Evolutionary conservation across 176 grass and related monocot genomes (phyloP).

Genomic region (Stipa capillata): DNA sequence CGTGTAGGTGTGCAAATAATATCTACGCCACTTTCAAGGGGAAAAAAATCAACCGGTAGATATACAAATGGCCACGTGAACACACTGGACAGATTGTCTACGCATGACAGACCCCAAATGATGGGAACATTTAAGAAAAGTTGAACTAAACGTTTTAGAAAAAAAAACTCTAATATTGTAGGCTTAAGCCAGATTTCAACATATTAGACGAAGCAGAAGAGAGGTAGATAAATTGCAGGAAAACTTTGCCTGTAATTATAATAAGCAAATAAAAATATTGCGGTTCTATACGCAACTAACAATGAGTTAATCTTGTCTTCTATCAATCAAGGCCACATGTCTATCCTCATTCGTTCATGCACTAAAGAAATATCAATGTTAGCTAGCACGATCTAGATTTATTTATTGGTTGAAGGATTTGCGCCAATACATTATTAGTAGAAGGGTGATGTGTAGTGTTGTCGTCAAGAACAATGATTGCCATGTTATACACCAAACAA

Average conservation of each 20-base stretch:
- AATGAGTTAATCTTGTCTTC: background rate
- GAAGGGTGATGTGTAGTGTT: background rate
- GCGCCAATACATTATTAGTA: background rate
- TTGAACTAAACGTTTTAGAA: background rate
- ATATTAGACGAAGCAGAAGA: background rate
- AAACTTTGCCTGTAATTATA: background rate
- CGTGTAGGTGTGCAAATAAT: background rate
- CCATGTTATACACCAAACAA: background rate
- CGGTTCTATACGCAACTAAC: background rate
- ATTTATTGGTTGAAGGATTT: background rate
- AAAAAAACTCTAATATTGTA: background rate
- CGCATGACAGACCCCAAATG: background rate
- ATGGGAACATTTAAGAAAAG: background rate
- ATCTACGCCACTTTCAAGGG: no score
- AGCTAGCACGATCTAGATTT: background rate
- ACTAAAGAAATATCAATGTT: background rate
- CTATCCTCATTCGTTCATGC: background rate
- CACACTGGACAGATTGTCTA: background rate
- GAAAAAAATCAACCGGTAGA: no score
- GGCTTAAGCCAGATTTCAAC: background rate
- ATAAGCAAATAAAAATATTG: background rate
- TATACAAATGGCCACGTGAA: background rate
- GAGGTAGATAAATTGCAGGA: background rate
- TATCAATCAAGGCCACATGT: background rate
- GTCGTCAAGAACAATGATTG: background rate